Conservation (phyloP, 2,329 filamentous ascomycete genomes). For the Lachnellula occidentalis region DNA sequence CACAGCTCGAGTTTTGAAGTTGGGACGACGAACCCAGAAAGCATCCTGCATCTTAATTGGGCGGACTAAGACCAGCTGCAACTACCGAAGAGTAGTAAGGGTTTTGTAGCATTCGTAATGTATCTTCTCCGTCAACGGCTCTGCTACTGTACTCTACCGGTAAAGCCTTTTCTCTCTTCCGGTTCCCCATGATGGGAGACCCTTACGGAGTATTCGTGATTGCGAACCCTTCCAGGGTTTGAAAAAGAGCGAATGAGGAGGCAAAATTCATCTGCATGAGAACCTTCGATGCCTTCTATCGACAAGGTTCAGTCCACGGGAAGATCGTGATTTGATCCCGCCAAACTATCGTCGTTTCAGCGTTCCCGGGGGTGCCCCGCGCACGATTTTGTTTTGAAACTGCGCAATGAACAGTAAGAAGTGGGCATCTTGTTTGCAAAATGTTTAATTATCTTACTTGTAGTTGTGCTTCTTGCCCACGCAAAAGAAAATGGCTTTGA, state of each 20-base stretch:
- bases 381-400: constrained; percentile 3
- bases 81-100: too few relatives aligned
- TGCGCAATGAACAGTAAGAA: not conserved
- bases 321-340: constrained; percentile 8
- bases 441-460: not conserved
- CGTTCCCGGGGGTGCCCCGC: not conserved
- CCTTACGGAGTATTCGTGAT: not conserved
- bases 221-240: not conserved
- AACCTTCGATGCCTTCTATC: constrained; percentile 4
- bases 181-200: too few relatives aligned
- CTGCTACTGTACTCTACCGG: too few relatives aligned
- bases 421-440: not conserved
- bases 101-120: too few relatives aligned
- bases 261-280: not conserved
- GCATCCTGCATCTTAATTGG: too few relatives aligned
- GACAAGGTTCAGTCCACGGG: not conserved
- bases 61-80: too few relatives aligned
- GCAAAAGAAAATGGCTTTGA: constrained; percentile 2
- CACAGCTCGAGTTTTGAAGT: too few relatives aligned
- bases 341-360: constrained; percentile 7
- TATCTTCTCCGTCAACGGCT: too few relatives aligned
- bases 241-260: constrained; percentile 3
- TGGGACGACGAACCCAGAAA: too few relatives aligned
- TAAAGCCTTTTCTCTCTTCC: too few relatives aligned
- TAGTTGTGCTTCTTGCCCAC: not conserved